phyloP scores from a whole-genome alignment of 306 rosid species.

The Dalbergia cochinchinensis region DNA sequence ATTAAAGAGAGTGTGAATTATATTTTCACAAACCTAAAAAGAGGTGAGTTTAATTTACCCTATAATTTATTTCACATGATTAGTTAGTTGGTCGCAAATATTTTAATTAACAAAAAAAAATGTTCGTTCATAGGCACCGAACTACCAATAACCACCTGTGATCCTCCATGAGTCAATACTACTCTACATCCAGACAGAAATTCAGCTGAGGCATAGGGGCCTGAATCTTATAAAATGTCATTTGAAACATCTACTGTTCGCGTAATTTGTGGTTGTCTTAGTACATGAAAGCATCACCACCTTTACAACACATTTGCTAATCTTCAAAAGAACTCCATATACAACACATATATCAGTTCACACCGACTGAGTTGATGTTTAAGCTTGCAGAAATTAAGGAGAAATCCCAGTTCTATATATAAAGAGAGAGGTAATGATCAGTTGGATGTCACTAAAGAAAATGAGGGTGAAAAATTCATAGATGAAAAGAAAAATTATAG shows the following conservation, averaged over 20 bases:
- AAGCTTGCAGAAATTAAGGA: not conserved
- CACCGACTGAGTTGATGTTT: slow-evolving; percentile 7
- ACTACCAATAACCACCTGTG: no score
- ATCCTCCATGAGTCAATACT: no score
- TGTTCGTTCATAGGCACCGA: no score
- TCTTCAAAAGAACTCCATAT: not conserved
- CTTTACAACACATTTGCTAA: not conserved
- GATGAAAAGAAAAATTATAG: slow-evolving; percentile 39
- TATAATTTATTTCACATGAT: no score
- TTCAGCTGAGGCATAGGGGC: not conserved
- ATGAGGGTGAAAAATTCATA: slow-evolving; percentile 56
- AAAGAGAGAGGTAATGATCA: slow-evolving; percentile 2
- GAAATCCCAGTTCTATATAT: slow-evolving; percentile 17
- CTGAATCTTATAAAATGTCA: not conserved
- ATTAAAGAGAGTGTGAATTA: no score
- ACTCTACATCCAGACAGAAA: not conserved
- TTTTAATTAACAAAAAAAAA: no score
- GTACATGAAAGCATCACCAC: not conserved
- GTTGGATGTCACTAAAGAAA: slow-evolving; percentile 36
- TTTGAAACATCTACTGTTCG: not conserved
- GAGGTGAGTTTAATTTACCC: no score
- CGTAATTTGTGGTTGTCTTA: not conserved
- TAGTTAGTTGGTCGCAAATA: no score
- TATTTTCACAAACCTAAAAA: no score
- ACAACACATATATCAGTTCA: not conserved